Evolutionary conservation across 352 stramenopile species (phyloP), one percentile per base, ranked within the genome.

Genomic region (Pythium phragmitis): DNA sequence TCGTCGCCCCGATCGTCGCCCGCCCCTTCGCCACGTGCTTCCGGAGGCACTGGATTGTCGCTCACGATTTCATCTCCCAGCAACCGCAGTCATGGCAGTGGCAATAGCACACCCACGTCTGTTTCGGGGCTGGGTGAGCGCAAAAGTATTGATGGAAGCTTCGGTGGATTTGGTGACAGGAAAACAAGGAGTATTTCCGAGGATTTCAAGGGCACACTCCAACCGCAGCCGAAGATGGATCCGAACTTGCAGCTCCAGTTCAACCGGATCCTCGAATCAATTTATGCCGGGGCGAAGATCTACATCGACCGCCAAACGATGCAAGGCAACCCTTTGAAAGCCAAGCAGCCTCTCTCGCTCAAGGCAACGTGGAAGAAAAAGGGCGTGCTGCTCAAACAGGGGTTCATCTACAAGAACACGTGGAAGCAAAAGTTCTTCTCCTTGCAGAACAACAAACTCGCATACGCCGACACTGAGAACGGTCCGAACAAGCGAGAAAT

Each of bases 301-400:
- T 96, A 96, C 65, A 94, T 94, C 48, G 85, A 92, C 36, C 77
- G 65, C 8, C 82, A 91, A 62, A 88, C 77, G 19, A 64, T 82
- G 28, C 76, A 74, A n/a, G 85, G 80, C 1, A 89, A 80, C 50
- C 57, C 89, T 49, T 47, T 92, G 21, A 77, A 82, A 26, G 64
- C 70, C 9, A 91, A 85, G 45, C 76, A 88, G 58, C 79, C 78
- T 16, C 72, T 79, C 23, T 77, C 78, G 14, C 72, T 79, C 23
- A 80, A 89, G 50, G 87, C 87, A 21, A 94, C 85, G 45, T 96
- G 87, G 87, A 96, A 96, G 75, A 96, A 96, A 72, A 94, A 94
- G 61, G 87, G 87, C 1, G 69, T 85, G 67, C 69, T 96, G 23
- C 68, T 96, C 7, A 96, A 96, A 66, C 87, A 96, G 60, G 85